These are phyloP conservation scores for Gentiana macrophylla DNA, from an alignment of 257 asterid genomes.

Conservation along the genomic window DNA sequence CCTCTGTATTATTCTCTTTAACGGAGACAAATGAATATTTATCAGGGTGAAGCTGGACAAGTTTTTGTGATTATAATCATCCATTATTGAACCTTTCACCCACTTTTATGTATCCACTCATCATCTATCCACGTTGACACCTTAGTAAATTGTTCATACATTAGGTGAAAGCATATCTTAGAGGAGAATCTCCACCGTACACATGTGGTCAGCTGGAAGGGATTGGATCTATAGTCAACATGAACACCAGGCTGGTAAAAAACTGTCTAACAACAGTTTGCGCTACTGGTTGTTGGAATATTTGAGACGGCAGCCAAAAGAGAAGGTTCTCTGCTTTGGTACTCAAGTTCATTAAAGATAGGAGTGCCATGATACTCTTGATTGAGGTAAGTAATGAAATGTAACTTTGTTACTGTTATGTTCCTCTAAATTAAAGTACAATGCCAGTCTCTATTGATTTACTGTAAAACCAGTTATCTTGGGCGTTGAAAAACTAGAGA, in stretches of 20 bases:
- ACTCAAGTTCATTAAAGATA: slow-evolving; percentile 82
- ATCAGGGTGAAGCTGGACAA: no score
- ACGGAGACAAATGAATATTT: no score
- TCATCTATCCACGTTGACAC: background rate
- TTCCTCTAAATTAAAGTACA: no score
- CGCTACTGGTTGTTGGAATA: slow-evolving; percentile 89
- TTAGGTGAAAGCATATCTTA: slow-evolving; percentile 85
- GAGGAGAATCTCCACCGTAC: slow-evolving; percentile 85
- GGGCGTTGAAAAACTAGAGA: background rate
- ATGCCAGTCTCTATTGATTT: no score
- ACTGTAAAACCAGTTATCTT: background rate
- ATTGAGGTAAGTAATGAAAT: slow-evolving; percentile 73
- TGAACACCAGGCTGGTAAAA: slow-evolving; percentile 52
- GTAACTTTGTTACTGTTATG: background rate
- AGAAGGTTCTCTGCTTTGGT: slow-evolving; percentile 61
- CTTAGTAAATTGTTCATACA: background rate
- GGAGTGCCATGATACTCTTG: slow-evolving; percentile 77
- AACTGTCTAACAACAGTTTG: slow-evolving; percentile 63
- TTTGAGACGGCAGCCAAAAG: slow-evolving; percentile 72
- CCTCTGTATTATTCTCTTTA: no score
- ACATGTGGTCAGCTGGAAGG: slow-evolving; percentile 87
- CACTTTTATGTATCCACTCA: no score
- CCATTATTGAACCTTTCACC: no score
- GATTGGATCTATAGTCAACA: slow-evolving; percentile 62
- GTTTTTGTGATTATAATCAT: no score